Percentiles rank a stretch among this genome's conserved stretches.
Conservation (phyloP, 75 land plant species). For the Larix kaempferi region DNA sequence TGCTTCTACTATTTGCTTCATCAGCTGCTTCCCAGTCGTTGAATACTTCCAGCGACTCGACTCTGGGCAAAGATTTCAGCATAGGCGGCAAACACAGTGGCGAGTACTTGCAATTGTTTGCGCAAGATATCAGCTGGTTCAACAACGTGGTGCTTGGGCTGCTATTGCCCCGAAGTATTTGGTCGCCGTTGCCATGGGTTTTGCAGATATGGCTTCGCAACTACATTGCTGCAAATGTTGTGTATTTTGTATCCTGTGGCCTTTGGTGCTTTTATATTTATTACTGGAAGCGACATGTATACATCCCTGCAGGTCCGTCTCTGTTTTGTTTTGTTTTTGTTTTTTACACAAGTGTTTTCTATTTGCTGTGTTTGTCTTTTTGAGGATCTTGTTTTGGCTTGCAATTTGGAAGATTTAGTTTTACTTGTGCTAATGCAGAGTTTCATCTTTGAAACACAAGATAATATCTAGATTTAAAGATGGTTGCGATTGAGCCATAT, state of each 20-base stretch:
- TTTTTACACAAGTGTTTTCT: background rate
- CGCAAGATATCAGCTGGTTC: slow-evolving; percentile 56
- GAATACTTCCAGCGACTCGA: background rate
- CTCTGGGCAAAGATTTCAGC: background rate
- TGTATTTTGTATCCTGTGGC: slow-evolving; percentile 80
- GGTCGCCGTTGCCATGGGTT: slow-evolving; percentile 49
- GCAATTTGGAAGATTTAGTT: no score
- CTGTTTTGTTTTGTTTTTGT: background rate
- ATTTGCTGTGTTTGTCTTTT: background rate
- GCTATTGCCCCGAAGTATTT: slow-evolving; percentile 32
- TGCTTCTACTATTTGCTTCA: background rate
- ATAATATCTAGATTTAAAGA: background rate
- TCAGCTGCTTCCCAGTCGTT: slow-evolving; percentile 5
- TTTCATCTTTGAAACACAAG: background rate
- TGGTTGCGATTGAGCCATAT: no score
- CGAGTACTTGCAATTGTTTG: slow-evolving; percentile 28
- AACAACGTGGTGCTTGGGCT: slow-evolving; percentile 45
- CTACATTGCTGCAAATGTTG: slow-evolving; percentile 67
- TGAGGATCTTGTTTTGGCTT: no score
- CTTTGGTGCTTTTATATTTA: slow-evolving; percentile 90
- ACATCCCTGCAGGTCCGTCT: slow-evolving; percentile 67
- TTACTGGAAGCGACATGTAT: slow-evolving; percentile 53
- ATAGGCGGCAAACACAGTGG: background rate
- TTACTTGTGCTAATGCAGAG: no score
- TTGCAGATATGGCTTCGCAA: slow-evolving; percentile 82